Base-by-base conservation (phyloP, 768 basidiomycete genomes). In the Tulasnella sp. region DNA sequence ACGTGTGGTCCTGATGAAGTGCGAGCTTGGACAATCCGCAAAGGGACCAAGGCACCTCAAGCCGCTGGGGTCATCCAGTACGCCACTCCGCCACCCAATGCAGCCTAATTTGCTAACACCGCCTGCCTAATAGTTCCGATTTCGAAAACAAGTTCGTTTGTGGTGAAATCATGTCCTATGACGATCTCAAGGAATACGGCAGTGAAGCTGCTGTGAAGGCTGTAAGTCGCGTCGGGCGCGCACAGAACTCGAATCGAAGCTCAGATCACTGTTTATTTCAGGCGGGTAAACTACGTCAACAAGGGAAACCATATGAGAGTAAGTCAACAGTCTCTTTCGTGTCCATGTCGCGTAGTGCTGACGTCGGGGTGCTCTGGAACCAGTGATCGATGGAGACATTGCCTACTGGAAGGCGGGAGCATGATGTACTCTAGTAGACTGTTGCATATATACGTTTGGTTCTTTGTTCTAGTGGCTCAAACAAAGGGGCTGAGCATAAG, bases 61-160 rank as follows among this genome's bases (percentile, higher is more conserved):
- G 98, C 98, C 10, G 98, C 98, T 52, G 98, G 98, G 85, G 96
- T 99, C 82, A 99, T 99, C 84, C 97, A 99, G 93, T 95, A 84
- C 75, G 93, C 88, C 18, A 68, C 62, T 39, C 44, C 42, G 19
- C 62, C 80, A 39, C 31, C 34, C 2, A 18, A 21, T 27, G 38
- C 34, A 40, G 21, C 34, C 42, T 36, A 56, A 31, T 19, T 79
- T 31, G 46, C 36, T 75, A 72, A 77, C 80, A 44, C 7, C 34
- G 56, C 68, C 76, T 56, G 46, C 16, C 62, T 12, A 68, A 0
- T 68, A 95, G 94, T 88, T 92, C 95, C 75, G 97, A 98, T 86
- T 98, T 99, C 84, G 96, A 98, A 87, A 94, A 97, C 86, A 97
- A 98, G 86, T 98, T 98, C 82, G 93, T 98, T 34, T 98, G 96